These are phyloP conservation scores for Parietaria judaica DNA, from an alignment of 306 rosid genomes.

Conservation along the genomic window DNA sequence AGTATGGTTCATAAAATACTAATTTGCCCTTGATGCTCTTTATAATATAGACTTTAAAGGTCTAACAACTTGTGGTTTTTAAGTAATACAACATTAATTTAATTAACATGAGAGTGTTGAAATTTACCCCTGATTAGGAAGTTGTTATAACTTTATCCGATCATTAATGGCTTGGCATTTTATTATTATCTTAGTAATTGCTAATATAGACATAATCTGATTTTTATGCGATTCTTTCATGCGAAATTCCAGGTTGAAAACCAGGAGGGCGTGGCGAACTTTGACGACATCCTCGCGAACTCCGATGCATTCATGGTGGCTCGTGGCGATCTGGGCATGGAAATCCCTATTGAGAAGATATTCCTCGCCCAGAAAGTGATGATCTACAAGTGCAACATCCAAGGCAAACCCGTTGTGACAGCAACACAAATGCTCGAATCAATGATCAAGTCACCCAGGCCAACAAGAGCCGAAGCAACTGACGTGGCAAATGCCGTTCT, in stretches of 20 bases:
- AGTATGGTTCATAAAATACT: no score
- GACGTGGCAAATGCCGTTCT: constrained; percentile 88
- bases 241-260: constrained; percentile 70
- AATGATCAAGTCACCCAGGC: constrained; percentile 71
- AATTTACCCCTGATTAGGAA: background rate
- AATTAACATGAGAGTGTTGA: background rate
- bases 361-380: constrained; percentile 97
- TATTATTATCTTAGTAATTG: constrained; percentile 4
- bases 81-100: background rate
- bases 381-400: constrained; percentile 98
- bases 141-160: background rate
- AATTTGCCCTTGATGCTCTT: no score
- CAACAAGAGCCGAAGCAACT: constrained; percentile 74
- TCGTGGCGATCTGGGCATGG: constrained; percentile 99
- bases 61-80: no score
- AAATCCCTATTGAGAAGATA: constrained; percentile 96
- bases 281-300: constrained; percentile 89
- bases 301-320: constrained; percentile 99
- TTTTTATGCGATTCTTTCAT: constrained; percentile 2
- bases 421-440: constrained; percentile 97
- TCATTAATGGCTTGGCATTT: constrained; percentile 25
- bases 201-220: background rate
- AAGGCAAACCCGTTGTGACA: constrained; percentile 96
- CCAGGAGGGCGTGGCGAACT: constrained; percentile 97
- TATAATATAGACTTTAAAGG: no score